These are phyloP conservation scores for Rhodotorula taiwanensis DNA, from an alignment of 768 basidiomycete species.

Conservation along the genomic window DNA sequence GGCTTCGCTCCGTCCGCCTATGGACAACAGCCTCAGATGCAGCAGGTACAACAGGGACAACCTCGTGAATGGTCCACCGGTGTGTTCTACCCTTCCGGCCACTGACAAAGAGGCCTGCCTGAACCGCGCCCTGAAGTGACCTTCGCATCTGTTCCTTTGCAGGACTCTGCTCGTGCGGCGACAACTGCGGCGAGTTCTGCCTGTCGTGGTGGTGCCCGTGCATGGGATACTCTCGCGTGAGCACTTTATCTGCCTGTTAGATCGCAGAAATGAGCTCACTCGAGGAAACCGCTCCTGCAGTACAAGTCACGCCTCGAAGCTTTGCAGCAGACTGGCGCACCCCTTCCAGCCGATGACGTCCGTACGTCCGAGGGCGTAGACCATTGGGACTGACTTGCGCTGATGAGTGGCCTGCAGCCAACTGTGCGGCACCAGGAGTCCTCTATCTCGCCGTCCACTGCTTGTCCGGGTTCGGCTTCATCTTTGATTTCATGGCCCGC, in stretches of 20 bases:
- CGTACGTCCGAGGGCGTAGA: neutral
- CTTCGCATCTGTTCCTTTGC: too few relatives aligned
- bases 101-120: too few relatives aligned
- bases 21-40: too few relatives aligned
- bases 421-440: neutral
- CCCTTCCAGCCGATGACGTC: neutral
- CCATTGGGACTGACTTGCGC: too few relatives aligned
- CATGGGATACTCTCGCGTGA: neutral
- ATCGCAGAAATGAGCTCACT: too few relatives aligned
- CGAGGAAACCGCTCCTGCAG: too few relatives aligned
- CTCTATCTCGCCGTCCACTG: conserved; percentile 1
- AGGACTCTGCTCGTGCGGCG: neutral
- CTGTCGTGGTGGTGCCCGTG: conserved; percentile 6
- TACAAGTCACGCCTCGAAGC: conserved; percentile 12
- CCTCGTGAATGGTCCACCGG: conserved; percentile 3
- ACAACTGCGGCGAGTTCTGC: conserved; percentile 6
- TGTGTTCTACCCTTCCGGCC: too few relatives aligned
- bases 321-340: neutral
- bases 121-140: too few relatives aligned
- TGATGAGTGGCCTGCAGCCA: neutral
- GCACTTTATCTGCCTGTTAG: too few relatives aligned
- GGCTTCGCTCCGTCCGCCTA: too few relatives aligned
- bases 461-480: neutral
- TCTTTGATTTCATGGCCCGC: conserved; percentile 13
- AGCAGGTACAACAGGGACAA: neutral